These are phyloP conservation scores for Nannochloropsis gaditana DNA, from an alignment of 108 stramenopile genomes.

Conservation along the genomic window DNA sequence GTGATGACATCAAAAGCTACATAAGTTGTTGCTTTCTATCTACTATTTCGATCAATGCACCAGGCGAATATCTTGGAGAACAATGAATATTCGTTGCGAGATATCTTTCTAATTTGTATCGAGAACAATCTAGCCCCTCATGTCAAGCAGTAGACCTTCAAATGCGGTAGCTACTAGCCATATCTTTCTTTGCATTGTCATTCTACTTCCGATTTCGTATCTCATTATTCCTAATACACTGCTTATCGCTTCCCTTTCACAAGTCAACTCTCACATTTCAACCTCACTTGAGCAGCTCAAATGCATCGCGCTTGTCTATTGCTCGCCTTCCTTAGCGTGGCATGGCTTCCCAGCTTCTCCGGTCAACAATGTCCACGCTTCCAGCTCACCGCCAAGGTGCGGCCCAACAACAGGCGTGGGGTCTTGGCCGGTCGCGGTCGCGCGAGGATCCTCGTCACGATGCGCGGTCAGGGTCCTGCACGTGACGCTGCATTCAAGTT, in stretches of 20 bases:
- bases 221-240: no score
- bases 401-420: no score
- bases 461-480: background rate
- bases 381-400: no score
- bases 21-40: no score
- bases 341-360: background rate
- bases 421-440: background rate
- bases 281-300: background rate
- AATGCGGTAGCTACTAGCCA: background rate
- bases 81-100: conserved; percentile 25
- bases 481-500: background rate
- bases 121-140: background rate
- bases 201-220: background rate
- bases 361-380: background rate
- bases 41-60: no score
- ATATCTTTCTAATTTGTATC: background rate
- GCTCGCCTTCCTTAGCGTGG: background rate
- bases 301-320: background rate
- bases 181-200: background rate
- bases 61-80: no score
- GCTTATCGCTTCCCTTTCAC: no score
- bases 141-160: conserved; percentile 63
- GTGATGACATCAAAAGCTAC: no score
- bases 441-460: background rate
- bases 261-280: background rate